Percentiles rank a stretch among this genome's conserved stretches.
Evolutionary conservation across 2,329 filamentous ascomycete genomes (phyloP).

Genomic region (Chalaropsis ovoidea): DNA sequence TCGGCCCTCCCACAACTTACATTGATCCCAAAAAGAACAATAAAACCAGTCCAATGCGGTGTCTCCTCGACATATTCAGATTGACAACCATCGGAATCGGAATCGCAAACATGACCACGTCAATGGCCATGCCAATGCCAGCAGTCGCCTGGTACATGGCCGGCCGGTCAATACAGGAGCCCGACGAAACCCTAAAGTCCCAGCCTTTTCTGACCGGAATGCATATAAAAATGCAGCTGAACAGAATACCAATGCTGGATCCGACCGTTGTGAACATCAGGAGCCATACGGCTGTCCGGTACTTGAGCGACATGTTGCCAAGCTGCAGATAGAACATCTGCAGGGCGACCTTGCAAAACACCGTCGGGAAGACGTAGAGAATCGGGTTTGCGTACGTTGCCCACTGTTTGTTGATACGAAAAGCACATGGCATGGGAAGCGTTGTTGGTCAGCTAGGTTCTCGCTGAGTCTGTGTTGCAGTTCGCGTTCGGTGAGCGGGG

Average conservation of each 20-base stretch:
- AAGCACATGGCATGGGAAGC: neutral
- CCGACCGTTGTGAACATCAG: conserved; percentile 4
- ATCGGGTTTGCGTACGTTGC: conserved; percentile 7
- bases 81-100: neutral
- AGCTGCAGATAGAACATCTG: conserved; percentile 13
- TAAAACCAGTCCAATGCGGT: neutral
- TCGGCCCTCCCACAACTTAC: neutral
- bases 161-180: neutral
- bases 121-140: neutral
- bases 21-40: conserved; percentile 10
- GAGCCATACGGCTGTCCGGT: neutral
- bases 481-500: neutral
- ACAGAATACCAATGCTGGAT: conserved; percentile 4
- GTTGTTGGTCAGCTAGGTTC: neutral
- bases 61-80: conserved; percentile 5
- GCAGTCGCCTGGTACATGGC: neutral
- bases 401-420: neutral
- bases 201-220: conserved; percentile 10
- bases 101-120: neutral
- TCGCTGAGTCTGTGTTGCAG: neutral
- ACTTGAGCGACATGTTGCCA: neutral
- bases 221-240: conserved; percentile 2
- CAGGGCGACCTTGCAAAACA: conserved; percentile 14
- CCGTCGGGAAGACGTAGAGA: neutral
- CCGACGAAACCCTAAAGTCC: neutral